These are phyloP conservation scores for Suillus subaureus DNA, from an alignment of 768 basidiomycete genomes.

Conservation along the genomic window DNA sequence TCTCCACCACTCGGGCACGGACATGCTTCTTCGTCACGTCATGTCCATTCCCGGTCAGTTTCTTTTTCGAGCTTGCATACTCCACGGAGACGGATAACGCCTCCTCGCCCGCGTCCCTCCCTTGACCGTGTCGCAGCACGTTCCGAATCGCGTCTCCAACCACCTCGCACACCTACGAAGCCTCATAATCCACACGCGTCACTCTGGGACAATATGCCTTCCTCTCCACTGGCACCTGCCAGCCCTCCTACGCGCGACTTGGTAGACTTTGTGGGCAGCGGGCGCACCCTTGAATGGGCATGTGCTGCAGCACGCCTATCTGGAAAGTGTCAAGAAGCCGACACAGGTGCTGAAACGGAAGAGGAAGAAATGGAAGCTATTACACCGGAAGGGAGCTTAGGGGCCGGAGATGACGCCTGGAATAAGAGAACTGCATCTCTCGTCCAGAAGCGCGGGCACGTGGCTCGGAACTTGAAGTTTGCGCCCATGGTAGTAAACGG, in stretches of 20 bases:
- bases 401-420: slow-evolving; percentile 45
- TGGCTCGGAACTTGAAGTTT: slow-evolving; percentile 6
- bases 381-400: slow-evolving; percentile 60
- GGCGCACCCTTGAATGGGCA: slow-evolving; percentile 35
- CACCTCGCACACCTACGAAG: slow-evolving; percentile 32
- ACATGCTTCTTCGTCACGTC: slow-evolving; percentile 30
- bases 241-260: slow-evolving; percentile 36
- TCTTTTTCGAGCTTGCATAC: slow-evolving; percentile 25
- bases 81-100: slow-evolving; percentile 31
- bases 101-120: slow-evolving; percentile 33
- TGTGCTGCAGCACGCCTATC: slow-evolving; percentile 49
- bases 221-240: slow-evolving; percentile 46
- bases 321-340: slow-evolving; percentile 31
- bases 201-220: slow-evolving; percentile 37
- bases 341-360: slow-evolving; percentile 52
- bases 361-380: slow-evolving; percentile 67
- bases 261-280: slow-evolving; percentile 30
- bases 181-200: slow-evolving; percentile 32
- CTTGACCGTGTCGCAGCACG: slow-evolving; percentile 34
- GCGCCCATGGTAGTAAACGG: not conserved
- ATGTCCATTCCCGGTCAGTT: slow-evolving; percentile 41
- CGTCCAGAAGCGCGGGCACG: not conserved
- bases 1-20: slow-evolving; percentile 24
- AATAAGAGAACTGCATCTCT: slow-evolving; percentile 9
- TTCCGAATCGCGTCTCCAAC: slow-evolving; percentile 32